Percentiles rank a stretch among this genome's conserved stretches.
Evolutionary conservation across 306 rosid species (phyloP).

Genomic region (Rosa rugosa): DNA sequence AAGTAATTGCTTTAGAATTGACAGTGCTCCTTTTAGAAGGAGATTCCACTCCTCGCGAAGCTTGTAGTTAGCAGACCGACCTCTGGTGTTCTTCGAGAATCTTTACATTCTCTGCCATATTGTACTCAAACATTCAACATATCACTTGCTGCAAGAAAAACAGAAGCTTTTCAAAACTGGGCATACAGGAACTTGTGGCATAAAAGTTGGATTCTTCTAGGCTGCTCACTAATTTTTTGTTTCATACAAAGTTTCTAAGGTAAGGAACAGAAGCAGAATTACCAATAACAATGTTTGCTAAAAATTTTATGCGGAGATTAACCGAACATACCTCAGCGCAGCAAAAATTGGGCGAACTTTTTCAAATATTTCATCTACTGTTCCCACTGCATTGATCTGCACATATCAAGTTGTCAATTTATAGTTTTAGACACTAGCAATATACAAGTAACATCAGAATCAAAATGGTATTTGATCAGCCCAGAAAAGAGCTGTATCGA

Average conservation of each 20-base stretch:
- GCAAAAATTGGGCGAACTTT: constrained; percentile 73
- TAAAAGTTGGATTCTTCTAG: not conserved
- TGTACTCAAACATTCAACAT: constrained; percentile 28
- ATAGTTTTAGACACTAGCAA: not conserved
- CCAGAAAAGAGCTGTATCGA: constrained; percentile 9
- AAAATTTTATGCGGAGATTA: not conserved
- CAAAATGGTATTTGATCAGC: constrained; percentile 1
- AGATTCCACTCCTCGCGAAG: constrained; percentile 2
- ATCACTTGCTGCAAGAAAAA: constrained; percentile 41
- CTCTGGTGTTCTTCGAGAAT: constrained; percentile 9
- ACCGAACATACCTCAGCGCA: constrained; percentile 47
- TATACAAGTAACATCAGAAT: not conserved
- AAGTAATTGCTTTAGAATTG: not conserved
- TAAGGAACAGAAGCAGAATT: not conserved
- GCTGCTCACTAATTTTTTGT: not conserved
- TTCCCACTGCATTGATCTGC: constrained; percentile 90
- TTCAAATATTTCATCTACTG: constrained; percentile 80
- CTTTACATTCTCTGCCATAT: constrained; percentile 15
- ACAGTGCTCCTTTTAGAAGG: not conserved
- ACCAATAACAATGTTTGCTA: not conserved
- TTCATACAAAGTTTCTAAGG: not conserved
- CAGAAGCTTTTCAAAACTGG: constrained; percentile 7
- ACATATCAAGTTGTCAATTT: constrained; percentile 17
- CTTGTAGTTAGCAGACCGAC: constrained; percentile 6
- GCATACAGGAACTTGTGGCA: not conserved